These are phyloP conservation scores for Daldinia sp. DNA, from an alignment of 2,329 filamentous ascomycete species.

Conservation along the genomic window DNA sequence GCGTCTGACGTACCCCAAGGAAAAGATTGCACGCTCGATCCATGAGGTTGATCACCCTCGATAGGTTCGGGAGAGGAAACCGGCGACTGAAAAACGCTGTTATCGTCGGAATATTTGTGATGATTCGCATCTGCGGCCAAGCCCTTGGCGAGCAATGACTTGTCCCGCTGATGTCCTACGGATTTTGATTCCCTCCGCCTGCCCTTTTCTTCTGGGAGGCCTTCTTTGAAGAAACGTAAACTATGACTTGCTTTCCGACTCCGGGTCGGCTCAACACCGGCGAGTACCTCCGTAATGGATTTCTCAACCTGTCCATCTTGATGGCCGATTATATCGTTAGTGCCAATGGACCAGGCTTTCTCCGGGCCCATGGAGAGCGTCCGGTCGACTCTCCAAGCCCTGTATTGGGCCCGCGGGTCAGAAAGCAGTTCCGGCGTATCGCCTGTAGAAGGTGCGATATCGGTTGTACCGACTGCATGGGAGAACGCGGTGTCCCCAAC, in stretches of 20 bases:
- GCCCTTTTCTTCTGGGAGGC: constrained; percentile 65
- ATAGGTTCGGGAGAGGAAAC: constrained; percentile 38
- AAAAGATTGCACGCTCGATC: constrained; percentile 35
- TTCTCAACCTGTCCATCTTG: constrained; percentile 68
- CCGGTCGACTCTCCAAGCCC: constrained; percentile 53
- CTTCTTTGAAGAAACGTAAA: constrained; percentile 72
- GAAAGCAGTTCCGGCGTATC: constrained; percentile 34
- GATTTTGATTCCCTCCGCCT: constrained; percentile 60
- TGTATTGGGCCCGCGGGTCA: constrained; percentile 46
- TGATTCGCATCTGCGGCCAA: constrained; percentile 33
- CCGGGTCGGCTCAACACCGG: constrained; percentile 68
- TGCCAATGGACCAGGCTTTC: constrained; percentile 71
- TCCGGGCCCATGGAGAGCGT: constrained; percentile 58
- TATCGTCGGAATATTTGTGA: constrained; percentile 26
- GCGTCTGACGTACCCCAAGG: constrained; percentile 27
- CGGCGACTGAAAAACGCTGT: constrained; percentile 32
- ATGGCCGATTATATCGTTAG: constrained; percentile 56
- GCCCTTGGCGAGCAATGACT: constrained; percentile 50
- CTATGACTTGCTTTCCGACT: constrained; percentile 75
- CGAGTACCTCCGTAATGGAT: constrained; percentile 68
- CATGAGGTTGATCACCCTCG: constrained; percentile 38
- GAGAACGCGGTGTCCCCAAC: constrained; percentile 48
- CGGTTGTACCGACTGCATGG: constrained; percentile 26
- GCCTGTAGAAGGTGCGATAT: constrained; percentile 26
- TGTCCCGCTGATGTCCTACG: constrained; percentile 50